Percentiles rank a stretch among this genome's conserved stretches.
These are phyloP conservation scores for Termitomyces sp. DNA, from an alignment of 768 basidiomycete species.

Conservation along the genomic window DNA sequence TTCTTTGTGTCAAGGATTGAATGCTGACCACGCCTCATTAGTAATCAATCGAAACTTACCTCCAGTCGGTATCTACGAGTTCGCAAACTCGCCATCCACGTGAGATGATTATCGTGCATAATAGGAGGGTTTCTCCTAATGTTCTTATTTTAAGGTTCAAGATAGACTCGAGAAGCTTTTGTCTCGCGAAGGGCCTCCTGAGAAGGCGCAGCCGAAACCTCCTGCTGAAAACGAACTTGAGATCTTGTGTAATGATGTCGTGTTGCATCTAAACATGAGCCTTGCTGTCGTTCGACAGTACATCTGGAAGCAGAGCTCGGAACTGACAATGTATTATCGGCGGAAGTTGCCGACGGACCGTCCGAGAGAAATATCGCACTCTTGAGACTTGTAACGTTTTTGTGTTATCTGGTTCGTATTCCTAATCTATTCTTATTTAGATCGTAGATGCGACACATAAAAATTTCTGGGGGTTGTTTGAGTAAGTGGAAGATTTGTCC, in stretches of 20 bases:
- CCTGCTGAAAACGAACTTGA: conserved; percentile 73
- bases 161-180: conserved; percentile 65
- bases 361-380: background rate
- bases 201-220: conserved; percentile 13
- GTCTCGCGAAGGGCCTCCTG: conserved; percentile 12
- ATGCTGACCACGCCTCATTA: conserved; percentile 20
- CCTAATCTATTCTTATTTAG: conserved; percentile 1
- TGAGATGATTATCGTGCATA: conserved; percentile 27
- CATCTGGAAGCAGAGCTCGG: conserved; percentile 73
- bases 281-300: conserved; percentile 88
- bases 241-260: conserved; percentile 80
- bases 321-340: conserved; percentile 76
- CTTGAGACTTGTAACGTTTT: background rate
- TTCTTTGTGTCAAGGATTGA: background rate
- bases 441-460: too few relatives aligned
- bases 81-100: conserved; percentile 78
- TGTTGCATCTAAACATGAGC: conserved; percentile 83
- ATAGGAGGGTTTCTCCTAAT: background rate
- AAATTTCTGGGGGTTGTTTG: too few relatives aligned
- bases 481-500: too few relatives aligned
- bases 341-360: conserved; percentile 23
- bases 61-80: conserved; percentile 83
- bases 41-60: conserved; percentile 78
- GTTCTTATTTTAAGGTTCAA: conserved; percentile 51
- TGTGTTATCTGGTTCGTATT: conserved; percentile 6